Conservation (phyloP, 257 asterid species). For the Pogostemon cablin region DNA sequence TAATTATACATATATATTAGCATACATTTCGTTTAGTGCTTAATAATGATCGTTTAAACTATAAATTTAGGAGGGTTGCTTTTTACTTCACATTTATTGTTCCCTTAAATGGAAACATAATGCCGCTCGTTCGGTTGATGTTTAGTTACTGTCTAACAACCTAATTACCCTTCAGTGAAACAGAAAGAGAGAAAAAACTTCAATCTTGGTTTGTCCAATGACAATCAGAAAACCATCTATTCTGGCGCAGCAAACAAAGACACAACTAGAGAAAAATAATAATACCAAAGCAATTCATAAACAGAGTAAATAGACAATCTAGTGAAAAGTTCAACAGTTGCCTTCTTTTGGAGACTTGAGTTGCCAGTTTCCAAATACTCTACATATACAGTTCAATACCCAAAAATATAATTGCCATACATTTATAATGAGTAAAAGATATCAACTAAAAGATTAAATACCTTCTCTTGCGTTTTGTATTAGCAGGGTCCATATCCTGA, state of each 20-base stretch:
- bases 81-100: not conserved
- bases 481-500: constrained; percentile 59
- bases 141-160: too few species aligned
- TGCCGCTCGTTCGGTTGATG: constrained; percentile 14
- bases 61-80: not conserved
- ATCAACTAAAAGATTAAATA: constrained; percentile 27
- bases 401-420: constrained; percentile 10
- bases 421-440: constrained; percentile 23
- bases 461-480: constrained; percentile 87
- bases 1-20: not conserved
- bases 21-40: not conserved
- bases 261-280: not conserved
- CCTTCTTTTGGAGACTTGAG: constrained; percentile 10
- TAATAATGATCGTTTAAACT: not conserved
- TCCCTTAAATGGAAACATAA: constrained; percentile 9
- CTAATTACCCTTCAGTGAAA: not conserved
- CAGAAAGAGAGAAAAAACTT: not conserved
- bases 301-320: not conserved
- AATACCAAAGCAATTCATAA: constrained; percentile 1
- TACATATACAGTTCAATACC: constrained; percentile 10
- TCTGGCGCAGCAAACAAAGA: not conserved
- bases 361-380: not conserved
- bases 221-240: constrained; percentile 1
- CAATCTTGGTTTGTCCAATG: constrained; percentile 7
- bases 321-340: constrained; percentile 20